Base-by-base conservation (phyloP, 768 basidiomycete species). In the Botryobasidium botryosum region DNA sequence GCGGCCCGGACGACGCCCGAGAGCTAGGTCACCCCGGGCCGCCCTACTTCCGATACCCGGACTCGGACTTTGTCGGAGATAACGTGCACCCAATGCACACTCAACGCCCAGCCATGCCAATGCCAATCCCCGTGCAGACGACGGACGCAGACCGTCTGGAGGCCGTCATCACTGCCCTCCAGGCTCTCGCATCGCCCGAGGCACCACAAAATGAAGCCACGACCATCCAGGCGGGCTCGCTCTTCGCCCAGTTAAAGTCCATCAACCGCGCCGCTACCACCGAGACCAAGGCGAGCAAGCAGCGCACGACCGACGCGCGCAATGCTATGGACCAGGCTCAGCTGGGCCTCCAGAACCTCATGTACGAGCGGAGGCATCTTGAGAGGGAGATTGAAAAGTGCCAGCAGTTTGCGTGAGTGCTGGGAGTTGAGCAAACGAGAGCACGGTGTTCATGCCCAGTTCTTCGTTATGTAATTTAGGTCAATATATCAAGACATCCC, bases 361-460 rank as follows among this genome's bases (percentile, higher is more conserved):
- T 81, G 40, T 91, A 90, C 53, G 86, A 91, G 62, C 85, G 83
- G 57, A 71, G 84, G 23, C 85, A 91, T 55, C 72, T 91, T 4
- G 84, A 88, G 59, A 71, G 83, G 46, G 87, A 91, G 63, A 91
- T 91, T 28, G 81, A 85, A 54, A 87, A 88, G 57, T 91, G 87
- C 61, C 73, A 83, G 39, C 85, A 90, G 57, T 91, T 87, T 56
- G 83, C 81, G 85, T 88, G 57, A 55, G 82, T 69, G 10, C 6
- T 23, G 13, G n/a, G n/a, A n/a, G n/a, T n/a, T n/a, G n/a, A n/a
- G n/a, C n/a, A n/a, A n/a, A n/a, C 32, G 13, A 13, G 13, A 13
- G 17, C 13, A 33, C 32, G 17, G 12, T 33, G 15, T 56, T n/a
- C 17, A 51, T 39, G 38, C 12, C 31, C 40, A 15, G 15, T 13